phyloP scores from a whole-genome alignment of 192 early-diverging fungal species.

The Phycomyces blakesleeanus region DNA sequence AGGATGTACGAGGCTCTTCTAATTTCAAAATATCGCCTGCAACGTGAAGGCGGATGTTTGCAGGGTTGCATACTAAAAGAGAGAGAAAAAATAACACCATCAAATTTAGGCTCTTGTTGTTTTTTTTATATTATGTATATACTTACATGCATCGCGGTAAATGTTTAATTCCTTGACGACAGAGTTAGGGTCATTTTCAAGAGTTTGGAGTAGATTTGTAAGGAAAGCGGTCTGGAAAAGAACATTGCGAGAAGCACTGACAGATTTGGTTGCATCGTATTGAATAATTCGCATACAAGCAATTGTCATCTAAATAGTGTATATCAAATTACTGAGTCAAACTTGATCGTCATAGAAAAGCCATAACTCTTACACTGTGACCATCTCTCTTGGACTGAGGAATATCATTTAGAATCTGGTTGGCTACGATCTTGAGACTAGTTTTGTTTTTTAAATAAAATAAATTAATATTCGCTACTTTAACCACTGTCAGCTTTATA shows the following conservation, averaged over 20 bases:
- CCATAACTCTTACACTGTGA: conserved; percentile 34
- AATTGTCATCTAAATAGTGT: conserved; percentile 40
- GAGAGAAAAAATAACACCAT: too few relatives aligned
- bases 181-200: conserved; percentile 40
- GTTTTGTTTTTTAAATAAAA: conserved; percentile 11
- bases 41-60: conserved; percentile 52
- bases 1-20: conserved; percentile 38
- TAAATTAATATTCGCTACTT: too few relatives aligned
- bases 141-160: conserved; percentile 50
- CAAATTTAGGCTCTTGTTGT: background rate
- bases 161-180: conserved; percentile 42
- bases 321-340: background rate
- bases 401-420: conserved; percentile 53
- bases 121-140: background rate
- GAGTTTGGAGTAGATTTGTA: conserved; percentile 39
- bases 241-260: conserved; percentile 38
- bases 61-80: conserved; percentile 39
- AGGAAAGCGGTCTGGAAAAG: conserved; percentile 49
- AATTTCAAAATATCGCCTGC: conserved; percentile 51
- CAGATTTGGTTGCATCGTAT: conserved; percentile 44
- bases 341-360: background rate
- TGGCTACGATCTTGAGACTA: conserved; percentile 47
- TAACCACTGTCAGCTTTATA: background rate
- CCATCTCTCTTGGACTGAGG: conserved; percentile 56
- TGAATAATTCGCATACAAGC: conserved; percentile 38